Percentiles rank a stretch among this genome's conserved stretches.
Conservation (phyloP, 2,329 filamentous ascomycete genomes). For the Paracamarosporium sp. region DNA sequence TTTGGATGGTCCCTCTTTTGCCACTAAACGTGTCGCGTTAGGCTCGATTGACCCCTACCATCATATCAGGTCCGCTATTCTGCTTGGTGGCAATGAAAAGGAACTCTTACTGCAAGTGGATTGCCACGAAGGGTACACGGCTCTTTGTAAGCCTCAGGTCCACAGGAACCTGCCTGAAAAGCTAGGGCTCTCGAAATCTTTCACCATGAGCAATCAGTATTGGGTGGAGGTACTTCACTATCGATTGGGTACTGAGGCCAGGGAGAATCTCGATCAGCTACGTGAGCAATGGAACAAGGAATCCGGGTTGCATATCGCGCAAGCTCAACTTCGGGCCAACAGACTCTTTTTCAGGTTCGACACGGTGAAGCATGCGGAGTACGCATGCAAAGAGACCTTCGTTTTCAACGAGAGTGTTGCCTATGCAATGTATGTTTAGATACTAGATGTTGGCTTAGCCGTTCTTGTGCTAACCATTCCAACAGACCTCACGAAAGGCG, state of each 20-base stretch:
- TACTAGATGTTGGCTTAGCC: neutral
- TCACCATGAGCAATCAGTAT: neutral
- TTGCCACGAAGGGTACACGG: neutral
- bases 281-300: neutral
- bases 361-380: neutral
- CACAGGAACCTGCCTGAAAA: neutral
- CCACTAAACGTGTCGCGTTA: neutral
- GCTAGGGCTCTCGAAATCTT: neutral
- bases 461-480: neutral
- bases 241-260: neutral
- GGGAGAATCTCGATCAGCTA: neutral
- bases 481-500: neutral
- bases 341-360: neutral
- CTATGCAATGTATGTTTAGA: neutral
- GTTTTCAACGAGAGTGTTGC: neutral
- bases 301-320: neutral
- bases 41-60: neutral
- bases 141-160: neutral
- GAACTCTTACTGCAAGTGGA: neutral
- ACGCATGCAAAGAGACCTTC: neutral
- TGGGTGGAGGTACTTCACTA: neutral
- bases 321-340: neutral
- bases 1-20: neutral
- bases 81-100: neutral
- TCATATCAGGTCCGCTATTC: neutral